Conservation (phyloP, 768 basidiomycete species). For the Tulasnella sp. region DNA sequence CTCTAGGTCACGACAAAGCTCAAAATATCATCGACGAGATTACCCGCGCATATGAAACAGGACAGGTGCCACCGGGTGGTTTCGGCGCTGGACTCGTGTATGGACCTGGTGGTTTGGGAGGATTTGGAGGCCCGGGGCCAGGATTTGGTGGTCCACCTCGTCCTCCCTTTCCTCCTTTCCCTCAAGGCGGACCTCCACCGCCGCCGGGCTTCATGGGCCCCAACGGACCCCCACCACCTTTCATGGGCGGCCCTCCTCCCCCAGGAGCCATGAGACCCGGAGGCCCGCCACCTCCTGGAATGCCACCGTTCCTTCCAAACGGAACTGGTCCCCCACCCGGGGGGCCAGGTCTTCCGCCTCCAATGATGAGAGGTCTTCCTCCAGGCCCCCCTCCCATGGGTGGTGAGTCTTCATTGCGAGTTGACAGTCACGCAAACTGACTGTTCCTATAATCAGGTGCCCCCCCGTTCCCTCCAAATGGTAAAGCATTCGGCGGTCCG, state of each 20-base stretch:
- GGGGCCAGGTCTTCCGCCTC: constrained; percentile 31
- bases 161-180: constrained; percentile 34
- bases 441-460: too few relatives aligned
- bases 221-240: constrained; percentile 22
- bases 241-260: constrained; percentile 14
- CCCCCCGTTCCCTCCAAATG: too few relatives aligned
- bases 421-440: neutral
- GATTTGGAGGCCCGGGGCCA: neutral
- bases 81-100: constrained; percentile 73
- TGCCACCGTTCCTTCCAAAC: constrained; percentile 62
- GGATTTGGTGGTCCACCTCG: constrained; percentile 24
- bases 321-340: constrained; percentile 33
- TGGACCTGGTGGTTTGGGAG: constrained; percentile 25
- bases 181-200: constrained; percentile 36
- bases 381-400: constrained; percentile 29
- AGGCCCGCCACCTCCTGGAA: constrained; percentile 42
- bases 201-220: constrained; percentile 26
- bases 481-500: constrained; percentile 28
- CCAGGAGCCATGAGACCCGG: constrained; percentile 9
- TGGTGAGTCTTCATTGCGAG: constrained; percentile 22
- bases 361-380: constrained; percentile 28
- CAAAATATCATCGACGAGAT: constrained; percentile 99
- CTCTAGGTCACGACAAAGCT: constrained; percentile 75
- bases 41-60: constrained; percentile 80
- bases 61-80: constrained; percentile 75